A percentile compares a stretch with the other conserved stretches of the same genome.
Conservation (phyloP, 2,329 filamentous ascomycete species). For the Byssothecium circinans region DNA sequence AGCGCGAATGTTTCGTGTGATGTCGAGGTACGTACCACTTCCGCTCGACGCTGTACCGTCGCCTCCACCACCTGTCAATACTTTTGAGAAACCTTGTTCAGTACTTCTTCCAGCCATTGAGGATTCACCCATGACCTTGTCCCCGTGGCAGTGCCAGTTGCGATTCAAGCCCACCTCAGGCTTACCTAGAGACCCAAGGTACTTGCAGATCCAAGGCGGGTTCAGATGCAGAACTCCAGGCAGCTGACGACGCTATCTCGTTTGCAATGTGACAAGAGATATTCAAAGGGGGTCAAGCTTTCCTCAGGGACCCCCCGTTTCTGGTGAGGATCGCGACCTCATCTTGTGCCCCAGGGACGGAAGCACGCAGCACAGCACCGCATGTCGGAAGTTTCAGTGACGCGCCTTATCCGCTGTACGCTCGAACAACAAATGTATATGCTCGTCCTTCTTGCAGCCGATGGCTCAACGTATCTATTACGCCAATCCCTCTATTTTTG, state of each 20-base stretch:
- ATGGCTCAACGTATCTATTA: no score
- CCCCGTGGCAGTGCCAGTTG: background rate
- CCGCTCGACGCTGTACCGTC: background rate
- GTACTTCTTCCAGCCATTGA: constrained; percentile 9
- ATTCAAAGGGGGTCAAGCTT: background rate
- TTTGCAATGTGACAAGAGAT: constrained; percentile 1
- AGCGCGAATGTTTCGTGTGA: background rate
- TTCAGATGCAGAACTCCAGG: background rate
- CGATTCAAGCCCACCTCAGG: no score
- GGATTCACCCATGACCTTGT: background rate
- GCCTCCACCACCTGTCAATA: constrained; percentile 12
- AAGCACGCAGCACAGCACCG: constrained; percentile 8
- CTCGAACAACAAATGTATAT: background rate
- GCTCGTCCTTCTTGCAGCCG: background rate
- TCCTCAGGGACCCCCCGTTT: background rate
- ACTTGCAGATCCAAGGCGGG: no score
- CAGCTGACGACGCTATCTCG: background rate
- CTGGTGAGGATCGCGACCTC: background rate
- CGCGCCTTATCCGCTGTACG: background rate
- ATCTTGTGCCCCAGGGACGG: constrained; percentile 12
- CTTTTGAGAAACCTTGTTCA: constrained; percentile 20
- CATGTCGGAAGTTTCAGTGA: background rate
- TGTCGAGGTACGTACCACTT: constrained; percentile 4
- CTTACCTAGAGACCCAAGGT: no score
- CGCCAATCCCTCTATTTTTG: no score